Conservation (phyloP, 352 stramenopile genomes). For the Globisporangium rhizosaccharum region DNA sequence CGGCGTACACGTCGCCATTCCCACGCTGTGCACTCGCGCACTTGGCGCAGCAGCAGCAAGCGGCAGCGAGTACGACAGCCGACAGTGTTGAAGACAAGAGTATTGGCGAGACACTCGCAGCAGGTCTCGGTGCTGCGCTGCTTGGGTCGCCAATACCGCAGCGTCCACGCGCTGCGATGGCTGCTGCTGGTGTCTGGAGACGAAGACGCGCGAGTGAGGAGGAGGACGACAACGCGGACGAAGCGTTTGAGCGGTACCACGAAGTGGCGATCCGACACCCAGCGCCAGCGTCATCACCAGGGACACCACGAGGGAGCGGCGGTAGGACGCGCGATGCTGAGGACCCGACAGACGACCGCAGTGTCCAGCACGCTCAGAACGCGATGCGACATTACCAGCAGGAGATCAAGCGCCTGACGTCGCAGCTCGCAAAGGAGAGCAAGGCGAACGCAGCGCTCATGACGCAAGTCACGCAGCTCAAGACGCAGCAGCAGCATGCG, state of each 20-base stretch:
- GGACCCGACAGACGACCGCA: slow-evolving; percentile 1
- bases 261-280: slow-evolving; percentile 19
- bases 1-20: slow-evolving; percentile 1
- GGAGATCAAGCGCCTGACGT: slow-evolving; percentile 59
- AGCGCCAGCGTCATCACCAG: background rate
- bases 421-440: slow-evolving; percentile 49
- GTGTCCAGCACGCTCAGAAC: slow-evolving; percentile 26
- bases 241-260: slow-evolving; percentile 28
- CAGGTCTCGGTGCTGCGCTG: no score
- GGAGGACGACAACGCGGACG: slow-evolving; percentile 35
- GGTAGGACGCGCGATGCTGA: background rate
- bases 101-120: no score
- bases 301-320: background rate
- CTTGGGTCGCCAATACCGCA: background rate
- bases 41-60: background rate
- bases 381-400: slow-evolving; percentile 54
- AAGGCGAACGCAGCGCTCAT: slow-evolving; percentile 38
- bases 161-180: background rate
- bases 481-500: background rate
- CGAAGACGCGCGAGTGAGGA: background rate
- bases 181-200: no score
- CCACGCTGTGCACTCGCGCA: background rate
- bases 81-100: no score
- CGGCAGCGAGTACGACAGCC: no score
- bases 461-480: slow-evolving; percentile 37